phyloP scores from a whole-genome alignment of 306 rosid species.

The Cicer arietinum region DNA sequence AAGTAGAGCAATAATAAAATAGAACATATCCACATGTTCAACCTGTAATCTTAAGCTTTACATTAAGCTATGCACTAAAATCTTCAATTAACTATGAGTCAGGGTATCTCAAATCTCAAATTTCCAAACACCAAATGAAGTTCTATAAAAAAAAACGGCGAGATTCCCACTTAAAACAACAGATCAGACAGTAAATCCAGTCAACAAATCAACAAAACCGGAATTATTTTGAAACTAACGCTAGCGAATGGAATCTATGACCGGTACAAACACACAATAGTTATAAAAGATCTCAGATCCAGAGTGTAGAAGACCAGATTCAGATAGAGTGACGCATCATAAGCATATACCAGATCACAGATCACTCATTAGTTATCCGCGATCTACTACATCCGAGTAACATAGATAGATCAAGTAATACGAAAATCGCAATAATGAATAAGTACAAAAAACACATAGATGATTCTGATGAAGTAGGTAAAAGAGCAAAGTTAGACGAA shows the following conservation, averaged over 20 bases:
- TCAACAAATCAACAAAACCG: constrained; percentile 23
- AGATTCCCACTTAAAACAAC: constrained; percentile 32
- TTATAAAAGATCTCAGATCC: constrained; percentile 46
- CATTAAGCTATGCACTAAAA: neutral
- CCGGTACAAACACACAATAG: neutral
- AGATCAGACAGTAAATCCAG: constrained; percentile 50
- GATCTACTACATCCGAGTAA: constrained; percentile 34
- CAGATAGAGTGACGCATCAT: neutral
- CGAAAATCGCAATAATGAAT: constrained; percentile 5
- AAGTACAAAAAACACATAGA: constrained; percentile 1
- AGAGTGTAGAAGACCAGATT: constrained; percentile 19
- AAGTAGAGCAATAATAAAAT: neutral
- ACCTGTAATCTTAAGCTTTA: neutral
- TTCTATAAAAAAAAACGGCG: neutral
- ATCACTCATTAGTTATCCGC: constrained; percentile 41
- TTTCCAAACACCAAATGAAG: constrained; percentile 1
- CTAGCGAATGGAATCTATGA: neutral
- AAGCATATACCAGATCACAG: constrained; percentile 41
- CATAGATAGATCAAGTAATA: constrained; percentile 38
- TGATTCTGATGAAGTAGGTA: neutral
- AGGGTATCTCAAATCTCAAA: neutral
- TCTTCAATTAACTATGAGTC: neutral
- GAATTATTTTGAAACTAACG: neutral
- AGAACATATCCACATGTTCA: neutral
- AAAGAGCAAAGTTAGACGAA: neutral